phyloP scores from a whole-genome alignment of 306 rosid genomes.

The Comarum palustre region DNA sequence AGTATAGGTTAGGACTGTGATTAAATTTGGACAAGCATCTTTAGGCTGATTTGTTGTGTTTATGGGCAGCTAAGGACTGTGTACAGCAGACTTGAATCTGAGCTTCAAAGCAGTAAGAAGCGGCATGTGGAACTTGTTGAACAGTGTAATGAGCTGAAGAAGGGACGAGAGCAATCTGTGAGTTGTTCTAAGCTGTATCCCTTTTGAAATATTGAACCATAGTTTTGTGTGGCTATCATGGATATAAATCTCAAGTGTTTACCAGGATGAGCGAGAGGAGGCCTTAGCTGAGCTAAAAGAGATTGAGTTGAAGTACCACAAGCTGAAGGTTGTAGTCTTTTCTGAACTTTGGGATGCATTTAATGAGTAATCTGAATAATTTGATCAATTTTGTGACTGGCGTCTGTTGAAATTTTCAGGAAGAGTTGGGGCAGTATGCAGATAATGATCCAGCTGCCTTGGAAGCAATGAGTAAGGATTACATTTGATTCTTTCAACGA shows the following conservation, averaged over 20 bases:
- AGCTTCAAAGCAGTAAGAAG: constrained; percentile 57
- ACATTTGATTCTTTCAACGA: constrained; percentile 20
- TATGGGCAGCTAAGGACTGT: constrained; percentile 73
- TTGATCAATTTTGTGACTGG: constrained; percentile 17
- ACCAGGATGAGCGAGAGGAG: constrained; percentile 74
- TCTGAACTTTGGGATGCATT: constrained; percentile 12
- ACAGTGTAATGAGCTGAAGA: constrained; percentile 62
- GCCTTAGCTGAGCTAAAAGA: constrained; percentile 72
- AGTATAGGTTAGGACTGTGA: neutral
- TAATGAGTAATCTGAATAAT: constrained; percentile 4
- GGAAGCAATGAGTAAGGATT: constrained; percentile 78
- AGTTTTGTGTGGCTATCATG: constrained; percentile 12
- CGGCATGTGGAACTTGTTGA: constrained; percentile 59
- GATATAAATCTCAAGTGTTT: constrained; percentile 20
- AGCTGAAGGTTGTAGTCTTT: constrained; percentile 60
- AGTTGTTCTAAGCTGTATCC: constrained; percentile 31
- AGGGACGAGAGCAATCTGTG: constrained; percentile 90
- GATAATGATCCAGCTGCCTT: constrained; percentile 95
- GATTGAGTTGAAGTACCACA: constrained; percentile 58
- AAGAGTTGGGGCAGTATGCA: constrained; percentile 69
- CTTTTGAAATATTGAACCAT: constrained; percentile 19
- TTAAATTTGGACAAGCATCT: neutral
- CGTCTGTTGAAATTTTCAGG: constrained; percentile 43
- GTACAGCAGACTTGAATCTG: constrained; percentile 68
- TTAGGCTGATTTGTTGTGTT: neutral